Evolutionary conservation across 1,139 yeast genomes (phyloP).

Genomic region (Suhomyces atakaporum): DNA sequence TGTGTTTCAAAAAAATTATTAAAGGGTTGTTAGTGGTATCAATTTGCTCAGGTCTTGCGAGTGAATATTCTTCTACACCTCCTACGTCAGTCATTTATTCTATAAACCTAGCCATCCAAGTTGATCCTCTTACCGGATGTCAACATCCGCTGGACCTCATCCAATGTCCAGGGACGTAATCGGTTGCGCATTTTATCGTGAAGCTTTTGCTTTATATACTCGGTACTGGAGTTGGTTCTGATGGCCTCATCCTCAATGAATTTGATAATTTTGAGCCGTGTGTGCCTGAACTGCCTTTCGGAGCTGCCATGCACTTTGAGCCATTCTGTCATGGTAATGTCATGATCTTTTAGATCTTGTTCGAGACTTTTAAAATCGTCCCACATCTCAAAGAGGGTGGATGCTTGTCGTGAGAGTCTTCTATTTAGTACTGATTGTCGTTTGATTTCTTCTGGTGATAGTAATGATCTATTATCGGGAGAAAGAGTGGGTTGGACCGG

Average conservation of each 20-base stretch:
- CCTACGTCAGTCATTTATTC: too few species aligned
- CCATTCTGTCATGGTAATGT: constrained; percentile 38
- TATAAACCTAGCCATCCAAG: constrained; percentile 23
- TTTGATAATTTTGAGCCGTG: constrained; percentile 35
- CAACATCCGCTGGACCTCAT: constrained; percentile 42
- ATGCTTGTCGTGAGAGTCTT: constrained; percentile 36
- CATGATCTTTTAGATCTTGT: constrained; percentile 28
- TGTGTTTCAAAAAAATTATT: too few species aligned
- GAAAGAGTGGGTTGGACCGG: constrained; percentile 1
- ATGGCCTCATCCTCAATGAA: constrained; percentile 38
- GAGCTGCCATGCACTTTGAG: constrained; percentile 37
- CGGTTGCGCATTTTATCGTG: constrained; percentile 38
- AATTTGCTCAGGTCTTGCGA: too few species aligned
- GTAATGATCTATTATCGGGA: background rate
- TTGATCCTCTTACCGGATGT: constrained; percentile 36
- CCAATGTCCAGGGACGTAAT: constrained; percentile 39
- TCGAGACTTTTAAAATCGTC: constrained; percentile 39
- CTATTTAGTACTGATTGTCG: constrained; percentile 28
- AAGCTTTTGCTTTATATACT: constrained; percentile 31
- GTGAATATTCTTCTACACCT: too few species aligned
- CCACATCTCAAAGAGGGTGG: constrained; percentile 41
- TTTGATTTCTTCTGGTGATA: constrained; percentile 13
- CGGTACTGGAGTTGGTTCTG: constrained; percentile 25
- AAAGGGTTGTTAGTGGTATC: too few species aligned
- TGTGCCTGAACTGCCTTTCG: constrained; percentile 39